These are phyloP conservation scores for Rhododendron mucronatum DNA, from an alignment of 148 eudicot species.

Conservation along the genomic window DNA sequence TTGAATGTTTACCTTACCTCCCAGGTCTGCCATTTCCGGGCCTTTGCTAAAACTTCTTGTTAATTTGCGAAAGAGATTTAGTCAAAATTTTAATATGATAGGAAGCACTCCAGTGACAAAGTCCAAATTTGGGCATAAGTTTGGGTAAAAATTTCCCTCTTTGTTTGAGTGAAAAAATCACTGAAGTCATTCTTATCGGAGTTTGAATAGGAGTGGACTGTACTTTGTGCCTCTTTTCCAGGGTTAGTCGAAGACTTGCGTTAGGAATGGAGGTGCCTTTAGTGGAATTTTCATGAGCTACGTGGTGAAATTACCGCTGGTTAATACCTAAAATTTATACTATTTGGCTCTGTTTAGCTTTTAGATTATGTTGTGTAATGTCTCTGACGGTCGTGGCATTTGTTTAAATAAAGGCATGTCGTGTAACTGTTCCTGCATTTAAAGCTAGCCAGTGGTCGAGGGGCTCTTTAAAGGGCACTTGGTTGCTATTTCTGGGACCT, in stretches of 20 bases:
- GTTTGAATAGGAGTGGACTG: not conserved
- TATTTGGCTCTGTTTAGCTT: not conserved
- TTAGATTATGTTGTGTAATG: not conserved
- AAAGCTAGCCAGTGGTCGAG: not conserved
- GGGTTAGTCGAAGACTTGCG: not conserved
- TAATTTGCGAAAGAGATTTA: not conserved
- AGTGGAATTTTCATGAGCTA: not conserved
- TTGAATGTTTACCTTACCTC: not conserved
- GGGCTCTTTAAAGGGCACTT: not conserved
- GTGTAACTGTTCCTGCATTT: not conserved
- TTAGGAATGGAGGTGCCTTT: not conserved
- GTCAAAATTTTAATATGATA: not conserved
- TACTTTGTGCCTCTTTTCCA: not conserved
- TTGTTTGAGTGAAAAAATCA: not conserved
- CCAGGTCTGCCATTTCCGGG: not conserved
- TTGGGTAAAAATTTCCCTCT: not conserved
- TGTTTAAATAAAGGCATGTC: not conserved
- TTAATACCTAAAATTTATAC: not conserved
- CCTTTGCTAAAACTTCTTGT: not conserved
- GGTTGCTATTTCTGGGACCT: not conserved
- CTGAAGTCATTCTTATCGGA: not conserved
- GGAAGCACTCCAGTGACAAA: not conserved
- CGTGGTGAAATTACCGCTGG: not conserved
- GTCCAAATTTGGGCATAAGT: not conserved
- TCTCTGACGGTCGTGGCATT: not conserved